Conservation (phyloP, 1,139 yeast species). For the Eremothecium gossypii region DNA sequence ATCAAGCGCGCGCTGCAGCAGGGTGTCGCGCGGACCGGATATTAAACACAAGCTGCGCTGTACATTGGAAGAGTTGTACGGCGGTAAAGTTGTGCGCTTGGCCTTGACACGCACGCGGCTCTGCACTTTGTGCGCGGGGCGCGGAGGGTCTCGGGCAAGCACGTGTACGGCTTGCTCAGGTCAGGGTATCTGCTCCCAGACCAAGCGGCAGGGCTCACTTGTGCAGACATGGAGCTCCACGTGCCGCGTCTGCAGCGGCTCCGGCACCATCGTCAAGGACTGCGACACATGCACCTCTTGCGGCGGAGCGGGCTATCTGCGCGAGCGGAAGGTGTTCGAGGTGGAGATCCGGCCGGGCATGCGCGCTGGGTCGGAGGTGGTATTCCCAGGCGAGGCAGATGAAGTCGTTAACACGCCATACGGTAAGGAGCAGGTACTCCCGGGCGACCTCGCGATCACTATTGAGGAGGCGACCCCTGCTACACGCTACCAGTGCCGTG, state of each 20-base stretch:
- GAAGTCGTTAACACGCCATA: slow-evolving; percentile 39
- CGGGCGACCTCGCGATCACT: slow-evolving; percentile 57
- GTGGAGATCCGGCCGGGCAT: slow-evolving; percentile 48
- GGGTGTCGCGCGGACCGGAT: slow-evolving; percentile 33
- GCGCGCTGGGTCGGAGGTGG: slow-evolving; percentile 40
- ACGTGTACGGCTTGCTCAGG: slow-evolving; percentile 35
- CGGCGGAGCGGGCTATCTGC: slow-evolving; percentile 33
- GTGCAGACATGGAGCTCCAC: slow-evolving; percentile 27
- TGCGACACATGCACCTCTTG: slow-evolving; percentile 36
- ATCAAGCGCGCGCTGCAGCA: slow-evolving; percentile 1
- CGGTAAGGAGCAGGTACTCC: slow-evolving; percentile 33
- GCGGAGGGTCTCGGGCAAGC: slow-evolving; percentile 34
- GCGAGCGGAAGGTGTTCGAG: slow-evolving; percentile 43
- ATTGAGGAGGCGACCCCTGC: slow-evolving; percentile 24
- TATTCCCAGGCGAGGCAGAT: slow-evolving; percentile 52
- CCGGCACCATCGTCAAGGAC: slow-evolving; percentile 30
- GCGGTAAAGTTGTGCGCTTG: slow-evolving; percentile 40
- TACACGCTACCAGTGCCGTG: slow-evolving; percentile 12
- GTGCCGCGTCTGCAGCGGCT: slow-evolving; percentile 35
- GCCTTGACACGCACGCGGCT: slow-evolving; percentile 36
- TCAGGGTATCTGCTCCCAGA: slow-evolving; percentile 17
- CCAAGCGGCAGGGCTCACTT: slow-evolving; percentile 22
- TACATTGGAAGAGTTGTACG: slow-evolving; percentile 39
- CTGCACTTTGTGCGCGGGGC: slow-evolving; percentile 38
- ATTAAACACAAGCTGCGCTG: slow-evolving; percentile 41